phyloP scores from a whole-genome alignment of 2,329 filamentous ascomycete genomes.

The Botrytis squamosa region DNA sequence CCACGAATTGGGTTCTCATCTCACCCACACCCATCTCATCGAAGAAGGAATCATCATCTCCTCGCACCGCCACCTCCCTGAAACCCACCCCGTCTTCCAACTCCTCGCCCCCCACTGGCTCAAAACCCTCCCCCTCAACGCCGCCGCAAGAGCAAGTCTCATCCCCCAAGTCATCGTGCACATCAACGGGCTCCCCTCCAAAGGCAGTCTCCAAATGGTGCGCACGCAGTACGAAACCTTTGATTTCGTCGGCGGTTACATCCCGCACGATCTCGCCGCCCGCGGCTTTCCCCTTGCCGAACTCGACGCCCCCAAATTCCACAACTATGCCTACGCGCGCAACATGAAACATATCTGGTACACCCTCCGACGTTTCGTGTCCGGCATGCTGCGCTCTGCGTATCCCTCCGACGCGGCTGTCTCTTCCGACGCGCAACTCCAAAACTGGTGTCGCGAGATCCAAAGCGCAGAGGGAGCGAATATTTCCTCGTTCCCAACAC shows the following conservation, averaged over 20 bases:
- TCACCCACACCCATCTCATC: conserved; percentile 47
- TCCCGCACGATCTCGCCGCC: background rate
- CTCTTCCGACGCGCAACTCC: background rate
- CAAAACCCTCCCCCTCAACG: conserved; percentile 51
- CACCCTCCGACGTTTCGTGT: background rate
- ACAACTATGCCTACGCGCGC: conserved; percentile 16
- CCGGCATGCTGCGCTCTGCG: background rate
- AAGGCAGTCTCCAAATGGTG: background rate
- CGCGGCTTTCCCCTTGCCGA: background rate
- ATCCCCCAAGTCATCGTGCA: conserved; percentile 47
- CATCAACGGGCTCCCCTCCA: conserved; percentile 30
- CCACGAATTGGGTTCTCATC: conserved; percentile 49
- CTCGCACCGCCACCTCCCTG: conserved; percentile 44
- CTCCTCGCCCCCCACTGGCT: conserved; percentile 50
- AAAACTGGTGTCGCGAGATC: conserved; percentile 5
- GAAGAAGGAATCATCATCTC: conserved; percentile 51
- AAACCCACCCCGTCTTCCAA: conserved; percentile 46
- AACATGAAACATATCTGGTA: conserved; percentile 18
- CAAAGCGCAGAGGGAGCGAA: background rate
- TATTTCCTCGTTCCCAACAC: background rate
- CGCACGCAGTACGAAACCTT: conserved; percentile 10
- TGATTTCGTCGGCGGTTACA: conserved; percentile 4
- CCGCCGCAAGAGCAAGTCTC: conserved; percentile 46
- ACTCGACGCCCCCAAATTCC: background rate
- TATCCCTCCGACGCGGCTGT: background rate